Evolutionary conservation across 768 basidiomycete genomes (phyloP), one percentile per base, ranked within the genome.

Genomic region (Auriscalpium orientale): DNA sequence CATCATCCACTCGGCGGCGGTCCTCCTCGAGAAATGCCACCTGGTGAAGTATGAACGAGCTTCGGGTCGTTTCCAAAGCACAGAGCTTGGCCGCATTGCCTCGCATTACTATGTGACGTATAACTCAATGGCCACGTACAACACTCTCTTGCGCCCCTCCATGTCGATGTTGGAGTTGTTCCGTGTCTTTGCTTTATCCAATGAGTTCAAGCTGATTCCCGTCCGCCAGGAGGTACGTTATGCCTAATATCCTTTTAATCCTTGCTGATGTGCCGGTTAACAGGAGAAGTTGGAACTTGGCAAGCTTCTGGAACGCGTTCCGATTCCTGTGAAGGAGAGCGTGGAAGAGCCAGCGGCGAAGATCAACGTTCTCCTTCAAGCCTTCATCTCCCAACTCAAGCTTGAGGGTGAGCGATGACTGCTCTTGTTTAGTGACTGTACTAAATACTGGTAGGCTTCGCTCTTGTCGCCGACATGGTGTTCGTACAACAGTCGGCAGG

Each of bases 401-500:
- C 79, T 99, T 3, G 91, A 95, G 60, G 93, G 89, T 76, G 55
- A 8, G 74, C 58, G 20, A n/a, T 21, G 22, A 11, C 8, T 8
- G 10, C 4, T 9, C n/a, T 18, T 20, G 34, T 9, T 4, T 7
- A 28, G 28, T 28, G 28, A 28, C 2, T 28, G 28, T 28, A 7
- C 28, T 28, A 28, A 28, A 2, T 51, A 20, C n/a, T 57, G 12
- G 56, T 18, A 86, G 86, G 89, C 1, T 91, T 92, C 59, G 89
- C 89, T 0, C 79, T 92, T 1, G 85, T 92, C 2, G 89, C 90
- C 0, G 89, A 93, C 61, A 93, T 91, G 91, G 92, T 99, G 9
- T 98, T 94, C 66, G 89, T 99, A 3, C 91, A 94, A 56, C 97
- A 99, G 65, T 97, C 94, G 8, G 97, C 97, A 2, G 97, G 97